A percentile compares a stretch with the other conserved stretches of the same genome.
phyloP scores from a whole-genome alignment of 768 basidiomycete genomes.

The Suillus decipiens region DNA sequence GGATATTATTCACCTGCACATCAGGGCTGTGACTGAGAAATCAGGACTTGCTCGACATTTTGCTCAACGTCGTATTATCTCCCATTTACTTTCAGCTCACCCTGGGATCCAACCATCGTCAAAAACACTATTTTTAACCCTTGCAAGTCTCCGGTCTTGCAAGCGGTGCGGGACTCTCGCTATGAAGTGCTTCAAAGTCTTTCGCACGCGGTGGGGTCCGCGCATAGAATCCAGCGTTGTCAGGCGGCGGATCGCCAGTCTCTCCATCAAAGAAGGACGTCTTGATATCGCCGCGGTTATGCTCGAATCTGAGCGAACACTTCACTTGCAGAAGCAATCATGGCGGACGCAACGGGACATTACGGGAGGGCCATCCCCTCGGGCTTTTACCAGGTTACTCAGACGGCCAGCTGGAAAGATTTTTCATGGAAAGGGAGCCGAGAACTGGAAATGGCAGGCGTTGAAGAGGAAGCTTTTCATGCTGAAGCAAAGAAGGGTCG shows the following conservation, averaged over 20 bases:
- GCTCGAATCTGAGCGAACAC: constrained; percentile 19
- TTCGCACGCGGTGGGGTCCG: constrained; percentile 57
- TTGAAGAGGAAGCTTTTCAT: constrained; percentile 26
- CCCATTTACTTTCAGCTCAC: constrained; percentile 47
- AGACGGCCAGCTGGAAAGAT: constrained; percentile 25
- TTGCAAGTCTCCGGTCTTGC: constrained; percentile 50
- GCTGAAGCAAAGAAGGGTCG: constrained; percentile 9
- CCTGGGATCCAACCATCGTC: constrained; percentile 56
- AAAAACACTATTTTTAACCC: constrained; percentile 58
- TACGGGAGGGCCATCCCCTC: constrained; percentile 12
- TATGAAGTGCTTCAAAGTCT: constrained; percentile 42
- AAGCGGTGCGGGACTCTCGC: constrained; percentile 59
- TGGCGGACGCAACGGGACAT: constrained; percentile 17
- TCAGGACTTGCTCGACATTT: constrained; percentile 46
- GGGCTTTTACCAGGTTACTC: constrained; percentile 12
- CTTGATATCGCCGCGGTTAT: constrained; percentile 45
- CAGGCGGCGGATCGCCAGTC: constrained; percentile 54
- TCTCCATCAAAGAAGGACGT: constrained; percentile 69
- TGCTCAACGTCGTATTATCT: constrained; percentile 44
- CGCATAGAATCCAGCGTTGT: constrained; percentile 58
- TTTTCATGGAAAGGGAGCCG: constrained; percentile 29
- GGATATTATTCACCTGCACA: constrained; percentile 56
- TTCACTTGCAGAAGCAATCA: constrained; percentile 12
- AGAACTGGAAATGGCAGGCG: constrained; percentile 32
- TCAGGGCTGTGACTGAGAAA: constrained; percentile 34